Evolutionary conservation across 441 rosid species (phyloP), one percentile per base, ranked within the genome.

Genomic region (Rhodomyrtus psidioides): DNA sequence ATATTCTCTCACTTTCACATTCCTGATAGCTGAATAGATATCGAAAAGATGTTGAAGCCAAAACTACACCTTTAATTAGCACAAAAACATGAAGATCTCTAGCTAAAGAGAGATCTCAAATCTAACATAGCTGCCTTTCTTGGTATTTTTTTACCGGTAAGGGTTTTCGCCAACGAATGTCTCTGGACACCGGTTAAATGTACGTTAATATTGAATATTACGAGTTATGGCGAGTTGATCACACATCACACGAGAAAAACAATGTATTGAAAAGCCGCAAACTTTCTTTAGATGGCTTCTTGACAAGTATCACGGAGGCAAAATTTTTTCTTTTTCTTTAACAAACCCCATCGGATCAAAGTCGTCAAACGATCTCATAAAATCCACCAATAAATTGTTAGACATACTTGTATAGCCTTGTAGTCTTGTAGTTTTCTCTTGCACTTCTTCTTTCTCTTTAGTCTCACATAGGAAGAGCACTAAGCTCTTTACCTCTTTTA

Each of bases 161-260:
- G 39, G 3, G 42, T 8, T 15, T 28, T 16, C 7, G 7, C 10
- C 74, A 16, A 60, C 0, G 0, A 4, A 62, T 62, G 1, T 62
- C 24, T 62, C 0, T 62, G 4, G 13, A 62, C 13, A 62, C 44
- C 19, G 17, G 2, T 30, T 30, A 30, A 62, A 24, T 3, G 30
- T 6, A 30, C 14, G 5, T 19, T 9, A 5, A 30, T 30, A 30
- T 2, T 1, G 12, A 30, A 30, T 62, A 1, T 62, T 30, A 17
- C 3, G 12, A 62, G 2, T 17, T 30, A 30, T 17, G 30, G 30
- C 5, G 24, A 62, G 76, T 2, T 21, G 0, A 62, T 30, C 12
- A 9, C 24, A 17, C 2, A 62, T 21, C 1, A 3, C 76, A 17
- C 1, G 1, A 27, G 24, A 30, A 62, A 62, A 62, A 62, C 6